Base-by-base conservation (phyloP, 2,329 filamentous ascomycete species). In the Botrytis deweyae region DNA sequence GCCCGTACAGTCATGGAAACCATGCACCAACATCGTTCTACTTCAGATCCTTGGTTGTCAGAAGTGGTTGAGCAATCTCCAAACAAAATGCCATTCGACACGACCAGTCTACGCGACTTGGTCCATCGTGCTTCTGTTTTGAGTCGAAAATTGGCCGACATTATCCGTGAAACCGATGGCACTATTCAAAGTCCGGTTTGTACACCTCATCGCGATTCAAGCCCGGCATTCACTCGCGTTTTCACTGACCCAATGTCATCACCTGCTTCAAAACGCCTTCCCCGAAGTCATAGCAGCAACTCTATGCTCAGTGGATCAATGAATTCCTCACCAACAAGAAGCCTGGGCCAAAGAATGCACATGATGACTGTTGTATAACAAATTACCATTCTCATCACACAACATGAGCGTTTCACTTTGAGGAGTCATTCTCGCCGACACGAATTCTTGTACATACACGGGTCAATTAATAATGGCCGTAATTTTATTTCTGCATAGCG, bases 161-260 rank as follows among this genome's bases (percentile, higher is more conserved):
- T 88, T 8, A 84, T 92, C 65, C 88, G 89, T 66, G 85, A 85
- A 70, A 87, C 86, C 58, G 89, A 92, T 77, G 78, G 88, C 42
- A 84, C 88, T 68, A 87, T 87, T 0, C 85, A 86, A 75, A 90
- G 87, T 78, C 88, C 89, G 2, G 84, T 84, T 14, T 85, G 86
- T 4, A 83, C 82, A 59, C 84, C 84, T 40, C 84, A 85, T 29
- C 82, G 84, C 52, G 88, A 90, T 70, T 89, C 88, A 4, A 91
- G 89, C 78, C 90, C 90, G n/a, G 89, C 90, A 1, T 92, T 92
- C 76, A 91, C 89, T 4, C 84, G 88, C 38, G 88, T 92, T 55
- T 92, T 92, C 77, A 88, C 89, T 16, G 88, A 91, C 63, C 89
- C 89, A 0, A 85, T 85, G 58, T 84, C 87, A 64, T 90, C 86